A percentile compares a stretch with the other conserved stretches of the same genome.
Conservation (phyloP, 75 land plant genomes). For the Selaginella tamariscina region DNA sequence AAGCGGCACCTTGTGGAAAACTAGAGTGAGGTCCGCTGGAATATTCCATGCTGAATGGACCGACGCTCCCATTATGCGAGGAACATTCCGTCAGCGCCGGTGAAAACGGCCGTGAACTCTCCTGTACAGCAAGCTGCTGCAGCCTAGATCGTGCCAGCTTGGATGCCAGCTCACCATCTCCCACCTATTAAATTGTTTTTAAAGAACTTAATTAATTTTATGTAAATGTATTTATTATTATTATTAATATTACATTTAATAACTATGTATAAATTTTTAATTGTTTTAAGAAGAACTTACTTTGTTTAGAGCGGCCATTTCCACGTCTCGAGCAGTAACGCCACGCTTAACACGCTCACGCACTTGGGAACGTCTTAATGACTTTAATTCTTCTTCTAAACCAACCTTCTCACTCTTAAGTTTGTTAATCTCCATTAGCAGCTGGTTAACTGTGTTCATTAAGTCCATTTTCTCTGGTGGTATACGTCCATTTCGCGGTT, state of each 20-base stretch:
- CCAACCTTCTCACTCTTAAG: slow-evolving; percentile 28
- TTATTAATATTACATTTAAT: not conserved
- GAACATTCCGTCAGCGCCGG: slow-evolving; percentile 8
- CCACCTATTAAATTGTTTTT: slow-evolving; percentile 17
- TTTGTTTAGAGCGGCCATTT: slow-evolving; percentile 28
- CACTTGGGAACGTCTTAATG: slow-evolving; percentile 19
- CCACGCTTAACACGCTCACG: slow-evolving; percentile 23
- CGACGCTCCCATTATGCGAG: not conserved
- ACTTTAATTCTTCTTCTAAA: slow-evolving; percentile 30
- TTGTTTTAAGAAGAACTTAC: not conserved
- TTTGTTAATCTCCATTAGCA: slow-evolving; percentile 29
- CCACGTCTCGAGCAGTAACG: slow-evolving; percentile 30
- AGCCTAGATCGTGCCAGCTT: slow-evolving; percentile 27
- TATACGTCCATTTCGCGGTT: slow-evolving; percentile 31
- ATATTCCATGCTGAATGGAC: not conserved
- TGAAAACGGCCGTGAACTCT: not conserved
- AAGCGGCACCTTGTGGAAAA: not conserved
- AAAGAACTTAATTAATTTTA: not conserved
- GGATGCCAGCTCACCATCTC: slow-evolving; percentile 26
- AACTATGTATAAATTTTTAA: not conserved
- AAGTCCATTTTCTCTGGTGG: slow-evolving; percentile 36
- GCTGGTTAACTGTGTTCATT: slow-evolving; percentile 37
- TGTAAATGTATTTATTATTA: not conserved
- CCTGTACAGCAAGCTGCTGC: slow-evolving; percentile 23
- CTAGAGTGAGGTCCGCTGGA: not conserved